Evolutionary conservation across 345 rosid species (phyloP).

Genomic region (Noccaea caerulescens): DNA sequence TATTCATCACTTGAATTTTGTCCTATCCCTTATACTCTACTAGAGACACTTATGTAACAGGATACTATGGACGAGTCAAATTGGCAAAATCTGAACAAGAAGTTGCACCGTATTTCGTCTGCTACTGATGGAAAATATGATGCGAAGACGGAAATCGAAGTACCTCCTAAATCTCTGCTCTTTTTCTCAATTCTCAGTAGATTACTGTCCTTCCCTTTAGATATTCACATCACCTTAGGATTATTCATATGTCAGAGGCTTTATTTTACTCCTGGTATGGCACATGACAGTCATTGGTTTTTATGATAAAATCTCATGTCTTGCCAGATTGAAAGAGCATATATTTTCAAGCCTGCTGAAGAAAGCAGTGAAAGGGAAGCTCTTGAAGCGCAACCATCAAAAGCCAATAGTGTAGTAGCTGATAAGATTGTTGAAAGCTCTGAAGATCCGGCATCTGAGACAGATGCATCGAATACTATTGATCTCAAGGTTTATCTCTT

Average conservation of each 20-base stretch:
- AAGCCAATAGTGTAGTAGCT: constrained; percentile 42
- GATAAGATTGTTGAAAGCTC: constrained; percentile 42
- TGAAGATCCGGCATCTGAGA: constrained; percentile 34
- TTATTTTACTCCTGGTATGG: constrained; percentile 9
- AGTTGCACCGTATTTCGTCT: constrained; percentile 78
- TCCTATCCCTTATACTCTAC: constrained; percentile 20
- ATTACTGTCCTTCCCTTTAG: constrained; percentile 1
- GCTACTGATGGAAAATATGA: constrained; percentile 92
- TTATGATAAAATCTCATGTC: background rate
- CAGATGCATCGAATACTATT: constrained; percentile 40
- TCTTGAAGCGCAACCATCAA: constrained; percentile 43
- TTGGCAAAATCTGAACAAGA: constrained; percentile 79
- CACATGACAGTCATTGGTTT: constrained; percentile 36
- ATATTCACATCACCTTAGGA: constrained; percentile 11
- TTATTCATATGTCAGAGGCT: constrained; percentile 16
- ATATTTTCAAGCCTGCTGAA: constrained; percentile 53
- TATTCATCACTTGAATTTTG: constrained; percentile 30
- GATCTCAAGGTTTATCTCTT: constrained; percentile 43
- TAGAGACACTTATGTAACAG: constrained; percentile 48
- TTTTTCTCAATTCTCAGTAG: constrained; percentile 26
- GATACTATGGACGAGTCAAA: constrained; percentile 78
- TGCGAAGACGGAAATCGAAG: constrained; percentile 76
- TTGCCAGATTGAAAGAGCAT: constrained; percentile 73
- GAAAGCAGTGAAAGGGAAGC: constrained; percentile 47
- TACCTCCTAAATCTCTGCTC: constrained; percentile 40